Evolutionary conservation across 495 filamentous ascomycete genomes (phyloP).

Genomic region (Aspergillus ostianus): DNA sequence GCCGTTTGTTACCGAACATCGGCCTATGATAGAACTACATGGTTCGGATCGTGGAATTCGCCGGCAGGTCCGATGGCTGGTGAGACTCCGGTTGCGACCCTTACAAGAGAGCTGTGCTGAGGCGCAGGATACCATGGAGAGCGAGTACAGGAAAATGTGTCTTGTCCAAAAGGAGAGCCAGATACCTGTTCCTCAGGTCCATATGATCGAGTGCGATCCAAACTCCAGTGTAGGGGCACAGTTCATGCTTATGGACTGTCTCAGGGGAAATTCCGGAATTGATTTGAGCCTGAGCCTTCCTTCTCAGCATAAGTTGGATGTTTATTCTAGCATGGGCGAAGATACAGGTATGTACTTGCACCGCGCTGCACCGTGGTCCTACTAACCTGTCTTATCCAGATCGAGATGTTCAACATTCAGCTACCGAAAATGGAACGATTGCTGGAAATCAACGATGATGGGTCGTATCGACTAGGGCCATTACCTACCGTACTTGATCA

Average conservation of each 20-base stretch:
- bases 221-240: constrained; percentile 6
- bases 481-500: background rate
- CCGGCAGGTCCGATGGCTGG: too few relatives aligned
- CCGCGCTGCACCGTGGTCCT: background rate
- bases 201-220: background rate
- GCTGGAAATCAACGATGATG: constrained; percentile 2
- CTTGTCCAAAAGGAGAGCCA: constrained; percentile 2
- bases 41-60: too few relatives aligned
- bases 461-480: background rate
- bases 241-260: constrained; percentile 5
- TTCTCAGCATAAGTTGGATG: constrained; percentile 1
- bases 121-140: background rate
- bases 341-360: background rate
- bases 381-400: background rate
- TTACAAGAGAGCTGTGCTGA: background rate
- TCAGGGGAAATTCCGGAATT: constrained; percentile 5
- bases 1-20: too few relatives aligned
- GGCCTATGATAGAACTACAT: too few relatives aligned
- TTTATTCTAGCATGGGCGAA: constrained; percentile 3
- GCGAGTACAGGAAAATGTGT: background rate
- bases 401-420: constrained; percentile 6
- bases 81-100: constrained; percentile 3
- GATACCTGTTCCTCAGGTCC: constrained; percentile 4
- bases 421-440: constrained; percentile 3
- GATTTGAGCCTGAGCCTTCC: constrained; percentile 2